Evolutionary conservation across 2,329 filamentous ascomycete species (phyloP).

Genomic region (Nemania sp.): DNA sequence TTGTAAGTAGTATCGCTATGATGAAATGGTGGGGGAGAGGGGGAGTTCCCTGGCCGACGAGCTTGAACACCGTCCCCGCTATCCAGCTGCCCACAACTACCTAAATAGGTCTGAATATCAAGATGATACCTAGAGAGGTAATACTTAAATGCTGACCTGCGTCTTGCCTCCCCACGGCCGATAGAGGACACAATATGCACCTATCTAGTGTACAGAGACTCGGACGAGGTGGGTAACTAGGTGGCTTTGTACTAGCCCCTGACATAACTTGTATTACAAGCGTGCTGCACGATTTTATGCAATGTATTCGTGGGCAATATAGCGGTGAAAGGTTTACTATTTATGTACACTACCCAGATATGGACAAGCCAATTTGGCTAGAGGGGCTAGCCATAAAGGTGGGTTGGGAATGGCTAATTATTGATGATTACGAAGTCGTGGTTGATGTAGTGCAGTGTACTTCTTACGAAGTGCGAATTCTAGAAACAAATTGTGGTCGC

Average conservation of each 20-base stretch:
- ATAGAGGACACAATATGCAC: not conserved
- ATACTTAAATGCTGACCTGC: conserved; percentile 9
- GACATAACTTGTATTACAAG: not conserved
- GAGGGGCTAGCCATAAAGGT: not conserved
- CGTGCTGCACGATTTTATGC: not conserved
- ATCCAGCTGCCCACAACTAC: not conserved
- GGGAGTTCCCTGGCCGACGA: not conserved
- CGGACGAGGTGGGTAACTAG: conserved; percentile 14
- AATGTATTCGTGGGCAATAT: not conserved
- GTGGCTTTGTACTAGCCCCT: conserved; percentile 3
- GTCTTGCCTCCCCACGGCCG: conserved; percentile 9
- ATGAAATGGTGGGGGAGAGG: conserved; percentile 17
- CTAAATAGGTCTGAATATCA: conserved; percentile 4
- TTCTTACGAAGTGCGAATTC: not conserved
- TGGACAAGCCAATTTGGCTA: not conserved
- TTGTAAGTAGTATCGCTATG: conserved; percentile 13
- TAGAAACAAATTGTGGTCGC: not conserved
- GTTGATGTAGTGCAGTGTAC: too few relatives aligned
- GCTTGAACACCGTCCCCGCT: conserved; percentile 6
- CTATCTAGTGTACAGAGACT: not conserved
- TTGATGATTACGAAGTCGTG: too few relatives aligned
- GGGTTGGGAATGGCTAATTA: not conserved
- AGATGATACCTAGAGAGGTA: not conserved
- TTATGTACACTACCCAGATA: too few relatives aligned
- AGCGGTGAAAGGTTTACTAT: conserved; percentile 10